Evolutionary conservation across 2,329 filamentous ascomycete genomes (phyloP), one percentile per base, ranked within the genome.

Genomic region (Alternaria ventricosa): DNA sequence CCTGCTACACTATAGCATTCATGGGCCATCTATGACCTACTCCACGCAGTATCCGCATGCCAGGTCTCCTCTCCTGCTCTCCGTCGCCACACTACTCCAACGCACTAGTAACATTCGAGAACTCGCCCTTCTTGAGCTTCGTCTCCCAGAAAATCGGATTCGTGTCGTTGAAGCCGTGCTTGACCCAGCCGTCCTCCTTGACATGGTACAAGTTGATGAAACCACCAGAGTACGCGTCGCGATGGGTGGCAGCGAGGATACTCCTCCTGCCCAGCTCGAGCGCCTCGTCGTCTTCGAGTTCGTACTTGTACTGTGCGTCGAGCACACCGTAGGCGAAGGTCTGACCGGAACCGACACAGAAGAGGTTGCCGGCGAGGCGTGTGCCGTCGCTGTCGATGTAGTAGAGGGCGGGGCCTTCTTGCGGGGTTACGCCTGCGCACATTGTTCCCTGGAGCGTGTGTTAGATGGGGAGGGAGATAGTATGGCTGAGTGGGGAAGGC

Each of bases 131-230:
- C 82, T 97, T 92, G 78, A 99, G 84, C 89, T 99, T 99, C 54
- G 94, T 97, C 87, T 97, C 92, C 96, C 96, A 99, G 90, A 99
- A 99, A 79, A 98, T 97, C 47, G 95, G 95, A 86, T 98, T 97
- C 74, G 95, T 98, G 82, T 99, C 96, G 72, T 86, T 94, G 87
- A 99, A 99, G 67, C 96, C 96, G 79, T 98, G 95, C 88, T 97
- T 97, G 77, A 97, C 94, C 96, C 96, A 99, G 74, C 96, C 96
- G 69, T 94, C 91, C 86, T 99, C 95, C 89, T 97, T 97, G 80
- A 99, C 94, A 79, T 99, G 96, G 84, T 99, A 99, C 79, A 98
- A 81, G 85, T 99, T 99, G 87, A 99, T 97, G 85, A 89, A 98
- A 71, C 96, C 96, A 86, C 96, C 96, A 23, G 96, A 98, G 87